Evolutionary conservation across 768 basidiomycete species (phyloP), one percentile per base, ranked within the genome.

Genomic region (Leccinum subgranulosum): DNA sequence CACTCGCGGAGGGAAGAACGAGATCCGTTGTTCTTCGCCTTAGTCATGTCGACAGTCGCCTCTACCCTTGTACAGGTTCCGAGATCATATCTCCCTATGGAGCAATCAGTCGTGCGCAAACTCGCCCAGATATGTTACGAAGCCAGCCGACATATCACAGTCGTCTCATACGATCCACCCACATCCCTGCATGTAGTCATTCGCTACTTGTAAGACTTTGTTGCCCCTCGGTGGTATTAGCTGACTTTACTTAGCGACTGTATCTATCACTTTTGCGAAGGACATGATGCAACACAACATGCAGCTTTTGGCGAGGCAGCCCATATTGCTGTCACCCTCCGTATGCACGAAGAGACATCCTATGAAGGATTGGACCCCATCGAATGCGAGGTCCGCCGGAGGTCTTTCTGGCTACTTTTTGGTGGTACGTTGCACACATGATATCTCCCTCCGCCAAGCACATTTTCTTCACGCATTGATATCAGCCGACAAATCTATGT

Each of bases 31-130:
- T 96, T 94, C 77, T 94, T 92, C 65, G 87, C 92, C 5, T 75
- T 96, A 28, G 90, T 97, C 61, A 90, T 94, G 86, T 89, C 87
- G 14, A 91, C 91, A 10, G 84, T 94, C 17, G 90, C 92, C 4
- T 87, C 87, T 15, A 95, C 94, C 1, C 78, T 95, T 11, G 89
- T 93, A 4, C 94, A 95, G 73, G 84, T 94, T 6, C 94, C 94
- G 14, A 80, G 90, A 54, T 90, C 88, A 2, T 95, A 93, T 73
- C 79, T 96, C 53, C 91, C 92, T 19, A 88, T 92, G 87, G 88
- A 92, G 61, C 82, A 91, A 31, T 78, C 85, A 11, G 85, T 90
- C 39, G 92, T 94, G n/a, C 82, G 90, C 50, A 90, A 87, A 71
- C 78, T 96, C 39, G 91, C 92, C 10, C 70, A 90, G 77, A 85